Base-by-base conservation (phyloP, 495 filamentous ascomycete genomes). In the Penicillium cinerascens region DNA sequence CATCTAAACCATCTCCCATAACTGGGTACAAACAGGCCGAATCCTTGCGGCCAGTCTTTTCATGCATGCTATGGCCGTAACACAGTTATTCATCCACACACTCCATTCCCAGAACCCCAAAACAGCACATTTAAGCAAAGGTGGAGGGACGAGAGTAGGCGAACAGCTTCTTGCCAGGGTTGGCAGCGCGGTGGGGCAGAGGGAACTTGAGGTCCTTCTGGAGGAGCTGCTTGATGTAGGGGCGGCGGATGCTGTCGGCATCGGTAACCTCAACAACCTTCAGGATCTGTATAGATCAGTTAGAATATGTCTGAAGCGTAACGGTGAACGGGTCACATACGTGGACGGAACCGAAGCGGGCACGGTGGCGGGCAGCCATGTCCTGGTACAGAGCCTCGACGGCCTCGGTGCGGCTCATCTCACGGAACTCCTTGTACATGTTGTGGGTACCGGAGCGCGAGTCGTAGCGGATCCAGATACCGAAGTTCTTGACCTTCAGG, bases 361-460 rank as follows among this genome's bases (percentile, higher is more conserved):
- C 85, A 74, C 93, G 89, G 82, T 98, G 93, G 68, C 95, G 88
- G 72, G 95, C 92, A 67, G 93, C 88, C 95, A 98, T 97, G 77
- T 98, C 93, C 79, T 95, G 89, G 84, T 98, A 98, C 72, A 98
- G 85, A 60, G 91, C 80, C 78, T 97, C 89, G 56, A 98, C 93
- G 56, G 93, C 93, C 55, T 91, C 92, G 57, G 85, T 87, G 74
- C 93, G 84, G 69, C 88, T 91, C 81, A 96, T 88, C 84, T 97
- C 93, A 72, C 93, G 88, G 85, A 97, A 97, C 83, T 98, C 93
- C 83, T 97, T 97, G 89, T 98, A 98, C 93, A 98, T 98, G 86
- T 98, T 98, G 89, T 98, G 93, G 63, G 95, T 98, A 64, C 93
- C 93, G 64, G 95, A 97, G 77, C 93, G 93, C 46, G 95, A 97